These are phyloP conservation scores for Xylariaceae sp. DNA, from an alignment of 2,329 filamentous ascomycete genomes.

Conservation along the genomic window DNA sequence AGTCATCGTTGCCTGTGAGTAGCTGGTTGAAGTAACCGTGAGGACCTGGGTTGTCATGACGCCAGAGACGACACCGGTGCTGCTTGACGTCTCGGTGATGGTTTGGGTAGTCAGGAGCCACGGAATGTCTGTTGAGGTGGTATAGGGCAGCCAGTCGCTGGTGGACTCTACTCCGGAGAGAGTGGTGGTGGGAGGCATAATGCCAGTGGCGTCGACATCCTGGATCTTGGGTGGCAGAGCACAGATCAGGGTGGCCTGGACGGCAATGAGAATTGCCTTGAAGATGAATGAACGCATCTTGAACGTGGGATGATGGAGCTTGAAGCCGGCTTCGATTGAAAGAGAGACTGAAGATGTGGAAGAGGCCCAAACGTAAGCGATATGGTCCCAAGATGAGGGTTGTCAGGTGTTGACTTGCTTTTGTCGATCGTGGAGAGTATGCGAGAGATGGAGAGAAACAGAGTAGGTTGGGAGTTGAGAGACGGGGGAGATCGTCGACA, in stretches of 20 bases:
- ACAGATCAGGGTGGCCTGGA: constrained; percentile 9
- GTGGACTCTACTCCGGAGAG: constrained; percentile 5
- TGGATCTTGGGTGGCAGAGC: constrained; percentile 14
- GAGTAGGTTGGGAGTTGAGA: too few species aligned
- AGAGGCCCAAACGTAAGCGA: too few species aligned
- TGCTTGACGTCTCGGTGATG: constrained; percentile 5
- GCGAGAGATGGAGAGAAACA: too few species aligned
- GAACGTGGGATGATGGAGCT: neutral
- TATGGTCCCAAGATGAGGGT: too few species aligned
- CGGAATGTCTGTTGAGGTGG: neutral
- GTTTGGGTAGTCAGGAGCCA: constrained; percentile 2
- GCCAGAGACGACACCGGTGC: constrained; percentile 2
- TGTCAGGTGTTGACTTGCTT: too few species aligned
- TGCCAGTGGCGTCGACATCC: neutral
- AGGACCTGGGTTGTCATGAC: constrained; percentile 2
- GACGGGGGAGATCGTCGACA: too few species aligned
- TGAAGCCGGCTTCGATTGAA: too few species aligned
- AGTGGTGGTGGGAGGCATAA: neutral
- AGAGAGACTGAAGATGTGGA: too few species aligned
- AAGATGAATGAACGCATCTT: constrained; percentile 14
- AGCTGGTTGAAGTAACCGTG: constrained; percentile 14
- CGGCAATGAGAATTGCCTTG: constrained; percentile 10
- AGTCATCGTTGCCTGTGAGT: constrained; percentile 12
- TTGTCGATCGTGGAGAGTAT: too few species aligned
- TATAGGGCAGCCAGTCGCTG: constrained; percentile 8